phyloP scores from a whole-genome alignment of 2,329 filamentous ascomycete genomes.

The Zymoseptoria tritici region DNA sequence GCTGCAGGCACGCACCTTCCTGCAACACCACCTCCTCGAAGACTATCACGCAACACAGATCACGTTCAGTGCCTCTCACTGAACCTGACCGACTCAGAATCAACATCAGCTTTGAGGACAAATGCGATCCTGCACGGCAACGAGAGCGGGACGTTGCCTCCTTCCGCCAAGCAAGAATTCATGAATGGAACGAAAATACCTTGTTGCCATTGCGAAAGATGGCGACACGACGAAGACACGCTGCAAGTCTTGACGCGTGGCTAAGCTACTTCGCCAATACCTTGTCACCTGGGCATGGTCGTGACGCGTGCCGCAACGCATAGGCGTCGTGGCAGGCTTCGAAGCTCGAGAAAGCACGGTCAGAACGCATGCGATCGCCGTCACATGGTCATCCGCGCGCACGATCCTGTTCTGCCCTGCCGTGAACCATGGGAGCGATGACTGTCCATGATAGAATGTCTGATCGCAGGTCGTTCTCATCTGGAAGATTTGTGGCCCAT shows the following conservation, averaged over 20 bases:
- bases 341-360: neutral
- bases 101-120: neutral
- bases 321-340: neutral
- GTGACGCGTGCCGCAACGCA: neutral
- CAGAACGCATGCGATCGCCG: neutral
- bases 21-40: neutral
- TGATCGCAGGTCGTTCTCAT: neutral
- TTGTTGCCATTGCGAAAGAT: neutral
- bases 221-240: neutral
- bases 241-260: neutral
- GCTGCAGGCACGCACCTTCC: neutral
- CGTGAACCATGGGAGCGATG: neutral
- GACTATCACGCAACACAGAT: neutral
- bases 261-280: neutral
- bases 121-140: neutral
- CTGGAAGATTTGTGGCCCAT: neutral
- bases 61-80: neutral
- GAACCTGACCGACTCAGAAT: neutral
- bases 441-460: neutral
- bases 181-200: neutral
- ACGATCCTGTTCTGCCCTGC: neutral
- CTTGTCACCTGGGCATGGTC: neutral
- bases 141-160: neutral
- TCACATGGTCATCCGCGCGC: neutral
- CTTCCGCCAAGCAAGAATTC: neutral